Percentiles rank a stretch among this genome's conserved stretches.
These are phyloP conservation scores for Colletotrichum musicola DNA, from an alignment of 2,329 filamentous ascomycete genomes.

Conservation along the genomic window DNA sequence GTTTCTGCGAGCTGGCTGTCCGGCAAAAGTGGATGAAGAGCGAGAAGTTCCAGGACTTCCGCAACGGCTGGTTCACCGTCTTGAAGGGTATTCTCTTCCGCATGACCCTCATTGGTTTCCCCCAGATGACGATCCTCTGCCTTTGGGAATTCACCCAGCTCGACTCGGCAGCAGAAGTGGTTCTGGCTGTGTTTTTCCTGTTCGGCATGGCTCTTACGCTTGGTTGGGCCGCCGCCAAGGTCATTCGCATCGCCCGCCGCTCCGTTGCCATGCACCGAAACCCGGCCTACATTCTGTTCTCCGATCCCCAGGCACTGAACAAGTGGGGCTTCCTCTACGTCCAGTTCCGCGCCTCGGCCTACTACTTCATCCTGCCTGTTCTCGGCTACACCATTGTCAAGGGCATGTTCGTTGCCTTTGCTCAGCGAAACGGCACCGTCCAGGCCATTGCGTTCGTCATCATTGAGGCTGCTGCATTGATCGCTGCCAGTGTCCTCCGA, in stretches of 20 bases:
- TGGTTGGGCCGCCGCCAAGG: constrained; percentile 89
- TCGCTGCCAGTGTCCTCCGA: constrained; percentile 82
- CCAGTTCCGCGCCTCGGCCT: constrained; percentile 93
- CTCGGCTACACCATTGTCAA: constrained; percentile 87
- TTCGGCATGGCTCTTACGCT: constrained; percentile 83
- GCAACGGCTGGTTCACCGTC: constrained; percentile 92
- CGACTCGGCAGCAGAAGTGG: constrained; percentile 88
- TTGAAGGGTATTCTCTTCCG: constrained; percentile 95
- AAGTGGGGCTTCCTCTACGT: constrained; percentile 99
- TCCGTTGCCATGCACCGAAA: constrained; percentile 95
- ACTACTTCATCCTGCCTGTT: constrained; percentile 91
- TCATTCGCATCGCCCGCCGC: constrained; percentile 88
- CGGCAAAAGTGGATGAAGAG: constrained; percentile 83
- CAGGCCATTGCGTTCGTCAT: constrained; percentile 88
- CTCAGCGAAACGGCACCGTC: constrained; percentile 76
- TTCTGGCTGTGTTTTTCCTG: constrained; percentile 90
- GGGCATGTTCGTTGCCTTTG: constrained; percentile 87
- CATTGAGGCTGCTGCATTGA: constrained; percentile 83
- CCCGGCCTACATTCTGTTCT: constrained; percentile 96
- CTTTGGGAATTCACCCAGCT: constrained; percentile 92
- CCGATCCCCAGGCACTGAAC: constrained; percentile 92
- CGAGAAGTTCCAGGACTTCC: constrained; percentile 92
- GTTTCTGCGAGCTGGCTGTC: constrained; percentile 79
- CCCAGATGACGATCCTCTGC: constrained; percentile 89
- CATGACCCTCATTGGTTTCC: constrained; percentile 89